Evolutionary conservation across 345 rosid species (phyloP).

Genomic region (Corymbia maculata): DNA sequence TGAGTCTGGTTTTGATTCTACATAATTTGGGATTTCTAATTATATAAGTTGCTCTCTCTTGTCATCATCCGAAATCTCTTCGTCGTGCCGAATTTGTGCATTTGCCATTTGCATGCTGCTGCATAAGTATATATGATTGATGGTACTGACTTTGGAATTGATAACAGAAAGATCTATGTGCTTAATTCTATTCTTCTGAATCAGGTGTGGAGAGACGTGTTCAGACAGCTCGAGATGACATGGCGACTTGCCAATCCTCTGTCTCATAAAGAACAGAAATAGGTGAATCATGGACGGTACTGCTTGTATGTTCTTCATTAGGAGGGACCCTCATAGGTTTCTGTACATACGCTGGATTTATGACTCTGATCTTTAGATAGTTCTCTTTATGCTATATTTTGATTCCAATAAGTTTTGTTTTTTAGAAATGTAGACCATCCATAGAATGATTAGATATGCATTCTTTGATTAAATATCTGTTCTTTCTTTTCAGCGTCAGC

Average conservation of each 20-base stretch:
- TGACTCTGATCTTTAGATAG: not conserved
- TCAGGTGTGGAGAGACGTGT: not conserved
- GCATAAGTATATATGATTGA: not conserved
- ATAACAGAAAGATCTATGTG: not conserved
- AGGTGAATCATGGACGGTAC: not conserved
- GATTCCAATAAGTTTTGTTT: not conserved
- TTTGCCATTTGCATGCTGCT: not conserved
- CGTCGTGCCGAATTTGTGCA: not conserved
- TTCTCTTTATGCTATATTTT: not conserved
- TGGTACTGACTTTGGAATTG: not conserved
- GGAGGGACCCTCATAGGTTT: not conserved
- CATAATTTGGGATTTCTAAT: not conserved
- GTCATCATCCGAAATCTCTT: not conserved
- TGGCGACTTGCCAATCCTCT: not conserved
- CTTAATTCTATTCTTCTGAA: not conserved
- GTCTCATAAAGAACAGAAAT: not conserved
- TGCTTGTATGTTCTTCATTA: not conserved
- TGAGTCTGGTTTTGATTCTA: not conserved
- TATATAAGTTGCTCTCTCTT: not conserved
- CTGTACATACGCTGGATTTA: not conserved
- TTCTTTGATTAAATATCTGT: not conserved
- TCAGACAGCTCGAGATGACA: not conserved
- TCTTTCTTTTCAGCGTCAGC: not conserved
- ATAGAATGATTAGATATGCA: not conserved
- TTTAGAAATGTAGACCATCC: not conserved